These are phyloP conservation scores for Ceratocystis alfenasii DNA, from an alignment of 2,329 filamentous ascomycete genomes.

Conservation along the genomic window DNA sequence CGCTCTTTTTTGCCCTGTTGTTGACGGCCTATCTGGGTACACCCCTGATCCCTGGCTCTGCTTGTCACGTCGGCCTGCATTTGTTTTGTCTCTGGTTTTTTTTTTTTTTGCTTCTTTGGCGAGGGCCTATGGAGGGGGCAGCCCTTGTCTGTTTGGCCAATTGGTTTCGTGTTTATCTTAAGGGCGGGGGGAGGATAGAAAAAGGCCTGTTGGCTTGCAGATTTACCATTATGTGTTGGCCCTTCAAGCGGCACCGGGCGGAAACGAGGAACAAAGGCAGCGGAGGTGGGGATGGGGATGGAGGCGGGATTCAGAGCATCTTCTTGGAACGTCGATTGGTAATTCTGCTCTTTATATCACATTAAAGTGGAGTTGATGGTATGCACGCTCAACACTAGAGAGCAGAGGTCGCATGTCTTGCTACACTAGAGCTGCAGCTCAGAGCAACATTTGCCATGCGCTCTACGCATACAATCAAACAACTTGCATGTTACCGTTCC, in stretches of 20 bases:
- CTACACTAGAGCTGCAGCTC: not conserved
- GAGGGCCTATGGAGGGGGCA: not conserved
- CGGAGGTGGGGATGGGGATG: too few relatives aligned
- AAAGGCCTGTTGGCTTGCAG: not conserved
- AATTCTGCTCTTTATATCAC: too few relatives aligned
- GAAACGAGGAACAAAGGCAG: too few relatives aligned
- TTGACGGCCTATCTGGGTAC: not conserved
- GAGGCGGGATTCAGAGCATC: not conserved
- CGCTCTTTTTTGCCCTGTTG: not conserved
- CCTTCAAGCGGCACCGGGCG: too few relatives aligned
- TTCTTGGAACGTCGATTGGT: not conserved
- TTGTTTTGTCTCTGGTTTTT: conserved; percentile 4
- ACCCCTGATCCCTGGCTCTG: not conserved
- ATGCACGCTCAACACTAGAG: too few relatives aligned
- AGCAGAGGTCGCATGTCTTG: not conserved
- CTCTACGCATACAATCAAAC: not conserved
- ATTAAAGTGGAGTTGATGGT: too few relatives aligned
- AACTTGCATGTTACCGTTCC: conserved; percentile 2
- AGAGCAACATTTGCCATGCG: conserved; percentile 3
- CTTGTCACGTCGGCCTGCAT: conserved; percentile 1
- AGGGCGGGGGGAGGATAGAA: not conserved
- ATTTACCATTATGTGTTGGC: not conserved
- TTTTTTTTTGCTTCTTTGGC: not conserved
- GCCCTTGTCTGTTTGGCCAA: not conserved
- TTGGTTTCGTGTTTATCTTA: conserved; percentile 5